Evolutionary conservation across 2,329 filamentous ascomycete species (phyloP), one percentile per base, ranked within the genome.

Genomic region (Berkeleyomyces rouxiae): DNA sequence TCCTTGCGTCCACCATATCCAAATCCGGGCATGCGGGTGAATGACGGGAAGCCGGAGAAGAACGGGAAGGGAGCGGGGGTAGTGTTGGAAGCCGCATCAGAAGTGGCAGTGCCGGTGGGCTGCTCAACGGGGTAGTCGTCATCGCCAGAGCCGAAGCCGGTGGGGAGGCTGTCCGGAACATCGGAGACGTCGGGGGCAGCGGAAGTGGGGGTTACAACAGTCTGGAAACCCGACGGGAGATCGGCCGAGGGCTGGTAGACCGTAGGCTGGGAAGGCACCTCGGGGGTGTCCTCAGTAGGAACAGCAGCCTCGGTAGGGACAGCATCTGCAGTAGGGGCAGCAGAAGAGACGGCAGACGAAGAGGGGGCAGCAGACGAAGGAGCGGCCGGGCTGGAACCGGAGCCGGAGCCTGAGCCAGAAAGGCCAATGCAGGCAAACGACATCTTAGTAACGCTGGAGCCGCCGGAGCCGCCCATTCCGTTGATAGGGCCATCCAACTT

Each of bases 381-480:
- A 44, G 39, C 7, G 31, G 37, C 47, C 43, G 31, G 10, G 13
- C 40, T 37, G n/a, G 23, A 13, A 23, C 58, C 40, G n/a, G 40
- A 31, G 40, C 31, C 11, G 39, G 13, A 31, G 13, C 42, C 31
- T 10, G 16, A 2, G 33, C 59, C 59, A 47, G 61, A 62, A 31
- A 62, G 51, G 2, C 61, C 53, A 39, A 74, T 69, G 65, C 79
- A 82, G 59, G 79, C 80, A 68, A 82, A 82, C 63, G 77, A 79
- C 65, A 82, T 80, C 67, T 77, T 74, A 64, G 68, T 72, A 60
- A 71, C 70, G 23, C 68, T 71, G 37, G 65, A 65, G 31, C 23
- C 23, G 23, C 23, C 23, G 23, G 23, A 23, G 23, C 23, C 23
- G n/a, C 47, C 31, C 42, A 62, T 39, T 33, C n/a, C 7, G 58